Conservation (phyloP, 2,329 filamentous ascomycete genomes). For the Phialophora chinensis region DNA sequence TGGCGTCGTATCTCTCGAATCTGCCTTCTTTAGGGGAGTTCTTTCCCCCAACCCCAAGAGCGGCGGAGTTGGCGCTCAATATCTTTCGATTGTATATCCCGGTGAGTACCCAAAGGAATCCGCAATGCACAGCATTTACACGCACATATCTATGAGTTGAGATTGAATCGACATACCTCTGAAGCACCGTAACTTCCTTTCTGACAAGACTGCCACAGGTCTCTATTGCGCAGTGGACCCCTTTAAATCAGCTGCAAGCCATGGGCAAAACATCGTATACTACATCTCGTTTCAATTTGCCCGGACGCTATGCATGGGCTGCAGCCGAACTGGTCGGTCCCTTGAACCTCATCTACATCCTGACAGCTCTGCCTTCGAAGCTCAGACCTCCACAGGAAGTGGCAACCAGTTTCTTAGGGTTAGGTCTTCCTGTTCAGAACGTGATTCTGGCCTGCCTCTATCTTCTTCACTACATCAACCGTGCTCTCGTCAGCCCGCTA, state of each 20-base stretch:
- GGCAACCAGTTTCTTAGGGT: slow-evolving; percentile 30
- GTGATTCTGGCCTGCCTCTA: slow-evolving; percentile 52
- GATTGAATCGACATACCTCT: neutral
- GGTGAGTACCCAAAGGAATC: neutral
- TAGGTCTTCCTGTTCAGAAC: slow-evolving; percentile 45
- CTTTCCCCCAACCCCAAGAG: slow-evolving; percentile 48
- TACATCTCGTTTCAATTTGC: slow-evolving; percentile 71
- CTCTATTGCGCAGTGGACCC: slow-evolving; percentile 65
- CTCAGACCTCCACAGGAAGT: slow-evolving; percentile 34
- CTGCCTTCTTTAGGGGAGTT: slow-evolving; percentile 44
- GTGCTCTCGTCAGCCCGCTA: slow-evolving; percentile 80
- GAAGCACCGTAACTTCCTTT: neutral
- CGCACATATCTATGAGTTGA: neutral
- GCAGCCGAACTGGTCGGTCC: slow-evolving; percentile 85
- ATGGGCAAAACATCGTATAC: slow-evolving; percentile 86
- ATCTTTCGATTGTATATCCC: slow-evolving; percentile 51
- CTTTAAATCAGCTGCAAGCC: slow-evolving; percentile 64
- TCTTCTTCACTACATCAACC: slow-evolving; percentile 87
- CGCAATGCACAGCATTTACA: neutral
- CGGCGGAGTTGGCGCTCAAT: slow-evolving; percentile 46
- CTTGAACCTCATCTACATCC: slow-evolving; percentile 77
- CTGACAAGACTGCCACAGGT: slow-evolving; percentile 60
- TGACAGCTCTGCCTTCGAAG: slow-evolving; percentile 69
- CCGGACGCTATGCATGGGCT: slow-evolving; percentile 84
- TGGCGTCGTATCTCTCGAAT: slow-evolving; percentile 36